These are phyloP conservation scores for Colletotrichum gloeosporioides DNA, from an alignment of 2,329 filamentous ascomycete genomes.

Conservation along the genomic window DNA sequence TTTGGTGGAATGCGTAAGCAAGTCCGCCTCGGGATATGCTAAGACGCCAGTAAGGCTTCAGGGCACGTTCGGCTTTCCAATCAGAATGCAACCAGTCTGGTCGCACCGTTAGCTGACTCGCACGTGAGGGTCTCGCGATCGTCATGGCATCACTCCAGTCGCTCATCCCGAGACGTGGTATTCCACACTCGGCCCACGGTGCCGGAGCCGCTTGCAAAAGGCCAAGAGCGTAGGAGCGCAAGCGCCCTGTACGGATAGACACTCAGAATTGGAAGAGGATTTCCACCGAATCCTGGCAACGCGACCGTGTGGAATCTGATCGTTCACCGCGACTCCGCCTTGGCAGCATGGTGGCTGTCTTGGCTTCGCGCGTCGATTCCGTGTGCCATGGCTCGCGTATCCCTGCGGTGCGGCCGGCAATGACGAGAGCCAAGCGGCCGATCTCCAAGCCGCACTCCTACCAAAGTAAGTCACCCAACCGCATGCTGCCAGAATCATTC, in stretches of 20 bases:
- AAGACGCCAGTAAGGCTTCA: not conserved
- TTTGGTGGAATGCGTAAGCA: not conserved
- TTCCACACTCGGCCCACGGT: not conserved
- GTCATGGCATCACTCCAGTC: not conserved
- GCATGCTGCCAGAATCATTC: not conserved
- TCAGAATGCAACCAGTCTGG: not conserved
- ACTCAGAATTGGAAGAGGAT: not conserved
- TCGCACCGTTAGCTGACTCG: slow-evolving; percentile 11
- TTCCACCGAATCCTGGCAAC: not conserved
- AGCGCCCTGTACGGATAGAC: not conserved
- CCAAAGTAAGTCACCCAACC: not conserved
- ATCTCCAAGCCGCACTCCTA: slow-evolving; percentile 9
- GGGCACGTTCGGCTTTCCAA: not conserved
- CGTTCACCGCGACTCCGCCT: not conserved
- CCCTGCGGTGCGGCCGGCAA: not conserved
- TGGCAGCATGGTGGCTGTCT: slow-evolving; percentile 1
- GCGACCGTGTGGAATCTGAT: not conserved
- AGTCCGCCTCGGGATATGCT: not conserved
- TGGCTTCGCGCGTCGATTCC: slow-evolving; percentile 13
- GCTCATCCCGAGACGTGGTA: not conserved
- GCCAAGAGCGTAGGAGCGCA: not conserved
- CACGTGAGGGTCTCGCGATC: slow-evolving; percentile 13
- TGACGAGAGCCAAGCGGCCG: slow-evolving; percentile 19
- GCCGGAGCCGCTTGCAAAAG: not conserved
- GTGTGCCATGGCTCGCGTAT: slow-evolving; percentile 15